Base-by-base conservation (phyloP, 441 rosid genomes). In the Adansonia grandidieri region DNA sequence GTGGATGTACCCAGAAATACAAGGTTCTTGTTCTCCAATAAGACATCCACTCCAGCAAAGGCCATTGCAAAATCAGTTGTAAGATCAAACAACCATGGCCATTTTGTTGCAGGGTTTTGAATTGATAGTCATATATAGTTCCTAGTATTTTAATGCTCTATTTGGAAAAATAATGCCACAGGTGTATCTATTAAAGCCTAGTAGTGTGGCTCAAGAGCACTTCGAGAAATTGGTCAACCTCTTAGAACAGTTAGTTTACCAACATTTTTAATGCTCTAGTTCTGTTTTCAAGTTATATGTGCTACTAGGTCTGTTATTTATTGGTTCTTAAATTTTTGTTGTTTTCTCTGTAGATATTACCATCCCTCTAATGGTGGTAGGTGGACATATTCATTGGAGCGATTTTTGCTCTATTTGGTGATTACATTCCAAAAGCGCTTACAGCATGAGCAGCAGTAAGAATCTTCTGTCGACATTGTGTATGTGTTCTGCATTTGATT, bases 361-460 rank as follows among this genome's bases (percentile, higher is more conserved):
- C 98, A 97, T 86, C 99, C 99, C 28, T 97, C 99, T 73, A 97
- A 95, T 83, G 99, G 99, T 79, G 99, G 99, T 63, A 97, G 99
- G 58, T 97, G 99, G 99, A 97, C 99, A 78, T 95, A 93, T 86
- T 91, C 98, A 79, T 82, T 97, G 92, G 98, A 97, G 85, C 87
- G 97, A 5, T 91, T 95, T 88, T 88, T 97, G 87, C 83, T 91
- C 74, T 78, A 89, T 87, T 83, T 93, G 88, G 99, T 92, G 53
- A 82, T 84, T 68, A 86, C 98, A 73, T 97, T 97, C 87, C 98
- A 94, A 89, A 93, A 93, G 82, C 97, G 99, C 62, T 88, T 95
- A 82, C 96, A 91, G 83, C 90, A 81, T 71, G 97, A 97, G 88
- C 98, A 93, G 84, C 90, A 81, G 99, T 97, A 92, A 86, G 94